A percentile compares a stretch with the other conserved stretches of the same genome.
Evolutionary conservation across 129 eudicot species (phyloP).

Genomic region (Arctium minus): DNA sequence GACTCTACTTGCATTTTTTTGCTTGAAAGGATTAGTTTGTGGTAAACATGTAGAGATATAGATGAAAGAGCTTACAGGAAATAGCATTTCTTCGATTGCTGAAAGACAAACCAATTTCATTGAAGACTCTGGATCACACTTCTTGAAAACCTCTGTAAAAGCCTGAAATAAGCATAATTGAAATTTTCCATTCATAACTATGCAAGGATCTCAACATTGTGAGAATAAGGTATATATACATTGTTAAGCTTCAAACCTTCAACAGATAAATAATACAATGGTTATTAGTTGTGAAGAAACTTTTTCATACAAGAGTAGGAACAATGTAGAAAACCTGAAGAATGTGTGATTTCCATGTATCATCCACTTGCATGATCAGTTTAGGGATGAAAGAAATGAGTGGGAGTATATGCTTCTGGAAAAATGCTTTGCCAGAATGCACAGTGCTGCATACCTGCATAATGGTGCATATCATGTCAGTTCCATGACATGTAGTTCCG

Average conservation of each 20-base stretch:
- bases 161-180: constrained; percentile 46
- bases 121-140: constrained; percentile 61
- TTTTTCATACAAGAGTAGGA: background rate
- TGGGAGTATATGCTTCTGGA: constrained; percentile 62
- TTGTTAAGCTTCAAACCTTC: background rate
- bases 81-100: constrained; percentile 72
- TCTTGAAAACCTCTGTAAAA: constrained; percentile 65
- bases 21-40: background rate
- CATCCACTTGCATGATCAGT: constrained; percentile 48
- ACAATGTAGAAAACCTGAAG: constrained; percentile 56
- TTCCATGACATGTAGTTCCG: constrained; percentile 5
- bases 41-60: background rate
- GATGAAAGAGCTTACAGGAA: constrained; percentile 56
- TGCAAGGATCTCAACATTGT: constrained; percentile 10
- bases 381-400: constrained; percentile 71
- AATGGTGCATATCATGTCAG: background rate
- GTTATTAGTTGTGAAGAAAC: background rate
- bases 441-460: constrained; percentile 46
- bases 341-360: constrained; percentile 59
- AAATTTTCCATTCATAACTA: background rate
- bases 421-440: constrained; percentile 43
- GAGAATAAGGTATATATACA: constrained; percentile 2
- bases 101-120: constrained; percentile 73
- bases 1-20: too few species aligned
- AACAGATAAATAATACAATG: background rate